Percentiles rank a stretch among this genome's conserved stretches.
These are phyloP conservation scores for Auriscalpium orientale DNA, from an alignment of 768 basidiomycete genomes.

Conservation along the genomic window DNA sequence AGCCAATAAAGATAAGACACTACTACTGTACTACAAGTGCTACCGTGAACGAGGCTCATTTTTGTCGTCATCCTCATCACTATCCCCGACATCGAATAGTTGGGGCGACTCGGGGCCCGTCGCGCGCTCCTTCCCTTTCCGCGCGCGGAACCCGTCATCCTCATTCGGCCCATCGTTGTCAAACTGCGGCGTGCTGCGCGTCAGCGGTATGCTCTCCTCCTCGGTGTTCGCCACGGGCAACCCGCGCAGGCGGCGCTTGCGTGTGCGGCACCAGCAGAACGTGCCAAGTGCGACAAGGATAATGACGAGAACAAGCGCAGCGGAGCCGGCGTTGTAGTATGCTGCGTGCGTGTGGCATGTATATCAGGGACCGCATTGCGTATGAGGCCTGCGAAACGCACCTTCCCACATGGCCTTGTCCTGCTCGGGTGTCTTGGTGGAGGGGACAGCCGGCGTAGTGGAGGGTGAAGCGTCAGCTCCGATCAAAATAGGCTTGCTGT, in stretches of 20 bases:
- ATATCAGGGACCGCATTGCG: neutral
- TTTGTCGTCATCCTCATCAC: conserved; percentile 33
- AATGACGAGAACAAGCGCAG: conserved; percentile 73
- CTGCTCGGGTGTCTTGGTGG: conserved; percentile 63
- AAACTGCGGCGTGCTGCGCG: conserved; percentile 24
- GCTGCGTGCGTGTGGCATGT: conserved; percentile 40
- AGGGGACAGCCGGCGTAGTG: conserved; percentile 28
- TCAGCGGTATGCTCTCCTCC: conserved; percentile 72
- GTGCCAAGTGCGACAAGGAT: conserved; percentile 58
- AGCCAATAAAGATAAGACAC: neutral
- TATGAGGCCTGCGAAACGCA: conserved; percentile 24
- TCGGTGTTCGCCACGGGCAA: conserved; percentile 31
- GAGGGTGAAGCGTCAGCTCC: conserved; percentile 32
- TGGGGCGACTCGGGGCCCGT: conserved; percentile 22
- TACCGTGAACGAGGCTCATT: neutral
- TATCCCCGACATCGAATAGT: conserved; percentile 41
- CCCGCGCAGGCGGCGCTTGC: conserved; percentile 33
- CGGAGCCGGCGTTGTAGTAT: conserved; percentile 93
- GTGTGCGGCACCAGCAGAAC: conserved; percentile 74
- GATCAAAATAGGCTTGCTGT: conserved; percentile 57
- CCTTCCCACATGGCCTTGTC: conserved; percentile 90
- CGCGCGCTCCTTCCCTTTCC: conserved; percentile 32
- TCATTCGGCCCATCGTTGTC: conserved; percentile 13
- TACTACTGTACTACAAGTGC: neutral
- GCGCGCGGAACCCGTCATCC: conserved; percentile 7